Base-by-base conservation (phyloP, 495 filamentous ascomycete species). In the Xylaria curta region DNA sequence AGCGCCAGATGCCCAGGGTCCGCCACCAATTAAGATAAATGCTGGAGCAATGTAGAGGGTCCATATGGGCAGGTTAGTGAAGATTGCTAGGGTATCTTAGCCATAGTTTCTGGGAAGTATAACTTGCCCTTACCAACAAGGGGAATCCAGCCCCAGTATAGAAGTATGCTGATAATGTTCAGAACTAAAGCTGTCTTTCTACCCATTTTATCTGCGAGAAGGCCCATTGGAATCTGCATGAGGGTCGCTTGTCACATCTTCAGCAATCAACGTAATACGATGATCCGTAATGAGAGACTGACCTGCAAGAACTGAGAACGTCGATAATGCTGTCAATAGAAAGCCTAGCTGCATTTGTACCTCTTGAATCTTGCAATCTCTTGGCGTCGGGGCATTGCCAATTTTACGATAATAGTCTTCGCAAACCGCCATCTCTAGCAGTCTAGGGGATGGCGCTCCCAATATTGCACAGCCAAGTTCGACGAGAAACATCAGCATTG, bases 131-230 rank as follows among this genome's bases (percentile, higher is more conserved):
- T 65, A 65, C 62, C 44, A 33, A 63, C 38, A 15, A 65, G 7
- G 13, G 62, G 62, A n/a, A 65, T 47, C 62, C 62, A 65, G 44
- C 62, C 62, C 62, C 62, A 65, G 62, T 65, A 65, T n/a, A 65
- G 17, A 33, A 65, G 21, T 28, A 13, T 49, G 42, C 62, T 47
- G 26, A 65, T 31, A 38, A 65, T 65, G n/a, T 65, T 65, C 62
- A 65, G 28, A 33, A 47, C 12, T 42, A 65, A 65, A 15, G 62
- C 62, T 33, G 15, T 2, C 7, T 33, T 65, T 46, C 40, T 47
- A n/a, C 62, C 62, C 62, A 21, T 65, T 12, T 36, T 65, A 24
- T 65, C 62, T 36, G 62, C 42, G 7, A 65, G 62, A 49, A 65
- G 24, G 17, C 62, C 62, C 44, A 65, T 65, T 33, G 62, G 62